Base-by-base conservation (phyloP, 2,329 filamentous ascomycete species). In the Xylaria sp. region DNA sequence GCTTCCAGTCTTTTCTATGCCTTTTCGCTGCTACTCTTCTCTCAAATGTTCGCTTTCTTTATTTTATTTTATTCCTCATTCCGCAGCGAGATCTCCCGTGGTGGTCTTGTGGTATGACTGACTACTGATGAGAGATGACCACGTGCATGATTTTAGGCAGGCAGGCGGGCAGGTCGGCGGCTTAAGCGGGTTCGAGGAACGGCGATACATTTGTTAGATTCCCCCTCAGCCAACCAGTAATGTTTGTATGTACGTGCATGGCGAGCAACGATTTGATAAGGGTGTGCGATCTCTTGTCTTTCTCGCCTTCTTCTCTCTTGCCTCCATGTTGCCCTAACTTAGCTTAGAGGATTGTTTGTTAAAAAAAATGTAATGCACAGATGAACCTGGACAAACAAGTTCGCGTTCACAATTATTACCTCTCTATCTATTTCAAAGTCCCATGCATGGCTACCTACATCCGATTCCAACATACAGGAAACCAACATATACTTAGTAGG, bases 101-200 rank as follows among this genome's bases (percentile, higher is more conserved):
- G 19, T 25, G 56, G 47, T 46, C 38, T 51, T 55, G 45, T 35
- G 28, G 53, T 47, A 57, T 37, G 59, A 62, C 46, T 33, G 35
- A 5, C 5, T 31, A 31, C 25, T 60, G 51, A 65, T 58, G 63
- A 65, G 63, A 63, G 51, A 63, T 50, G 60, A 65, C 35, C 38
- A 63, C 40, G 42, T 55, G 63, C 60, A 65, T 53, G 35, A 46
- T 1, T 40, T 38, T 15, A 31, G 51, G 60, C 23, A 35, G 56
- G 37, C 43, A 47, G 46, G 28, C 25, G 28, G 15, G 46, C 38
- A 33, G 31, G 60, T 15, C 12, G 55, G 28, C 35, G 45, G 33
- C 21, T 17, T 40, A 35, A 42, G 43, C 42, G n/a, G 61, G 46
- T 33, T 45, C n/a, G n/a, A n/a, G n/a, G 57, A 61, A 45, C 50